These are phyloP conservation scores for Bullera alba DNA, from an alignment of 768 basidiomycete species.

Conservation along the genomic window DNA sequence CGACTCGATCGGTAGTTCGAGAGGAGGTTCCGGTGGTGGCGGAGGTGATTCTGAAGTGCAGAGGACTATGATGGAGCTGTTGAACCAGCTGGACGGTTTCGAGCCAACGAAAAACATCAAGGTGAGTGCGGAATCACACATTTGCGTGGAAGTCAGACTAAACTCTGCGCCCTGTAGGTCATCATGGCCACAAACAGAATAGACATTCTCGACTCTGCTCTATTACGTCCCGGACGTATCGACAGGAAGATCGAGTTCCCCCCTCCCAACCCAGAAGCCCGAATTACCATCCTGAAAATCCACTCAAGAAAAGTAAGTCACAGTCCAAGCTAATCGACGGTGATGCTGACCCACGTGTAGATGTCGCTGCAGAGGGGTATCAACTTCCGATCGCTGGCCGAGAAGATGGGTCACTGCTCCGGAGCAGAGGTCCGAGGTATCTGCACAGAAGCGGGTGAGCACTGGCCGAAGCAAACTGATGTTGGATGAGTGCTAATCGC, in stretches of 20 bases:
- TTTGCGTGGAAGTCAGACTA: not conserved
- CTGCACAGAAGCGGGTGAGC: constrained; percentile 85
- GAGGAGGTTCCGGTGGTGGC: constrained; percentile 68
- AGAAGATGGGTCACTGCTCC: constrained; percentile 99
- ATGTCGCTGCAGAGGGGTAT: constrained; percentile 98
- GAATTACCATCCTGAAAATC: constrained; percentile 92
- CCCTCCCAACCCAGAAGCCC: constrained; percentile 84
- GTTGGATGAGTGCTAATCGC: not conserved
- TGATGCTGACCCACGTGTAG: constrained; percentile 46
- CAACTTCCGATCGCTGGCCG: constrained; percentile 87
- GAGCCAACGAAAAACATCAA: constrained; percentile 77
- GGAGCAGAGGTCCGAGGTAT: constrained; percentile 97
- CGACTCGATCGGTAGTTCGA: constrained; percentile 88
- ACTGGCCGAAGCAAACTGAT: constrained; percentile 1
- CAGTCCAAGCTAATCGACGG: not conserved
- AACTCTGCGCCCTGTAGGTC: constrained; percentile 51
- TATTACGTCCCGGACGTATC: constrained; percentile 89
- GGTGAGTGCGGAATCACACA: constrained; percentile 31
- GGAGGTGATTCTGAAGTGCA: constrained; percentile 82
- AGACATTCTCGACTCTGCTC: constrained; percentile 89
- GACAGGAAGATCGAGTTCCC: constrained; percentile 98
- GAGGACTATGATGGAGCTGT: constrained; percentile 79
- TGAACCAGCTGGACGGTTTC: constrained; percentile 85
- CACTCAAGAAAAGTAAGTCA: constrained; percentile 78
- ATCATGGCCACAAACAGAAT: constrained; percentile 98